phyloP scores from a whole-genome alignment of 2,329 filamentous ascomycete species.

The Claviceps paspali region DNA sequence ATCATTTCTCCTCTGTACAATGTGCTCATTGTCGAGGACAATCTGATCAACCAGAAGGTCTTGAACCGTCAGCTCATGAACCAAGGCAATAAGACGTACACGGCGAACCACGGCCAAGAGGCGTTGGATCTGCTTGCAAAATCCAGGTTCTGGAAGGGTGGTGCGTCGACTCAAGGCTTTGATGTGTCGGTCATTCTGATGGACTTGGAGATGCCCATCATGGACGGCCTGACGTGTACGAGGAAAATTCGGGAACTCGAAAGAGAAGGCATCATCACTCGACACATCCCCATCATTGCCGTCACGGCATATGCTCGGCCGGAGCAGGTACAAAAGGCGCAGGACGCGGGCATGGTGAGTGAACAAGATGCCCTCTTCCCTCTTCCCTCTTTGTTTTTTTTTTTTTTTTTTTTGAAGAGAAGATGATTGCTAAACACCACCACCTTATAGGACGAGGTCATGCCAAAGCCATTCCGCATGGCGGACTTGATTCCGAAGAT shows the following conservation, averaged over 20 bases:
- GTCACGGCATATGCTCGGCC: constrained; percentile 66
- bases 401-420: background rate
- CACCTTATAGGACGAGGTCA: constrained; percentile 3
- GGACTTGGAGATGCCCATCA: constrained; percentile 72
- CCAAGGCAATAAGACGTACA: constrained; percentile 41
- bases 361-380: no score
- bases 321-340: constrained; percentile 56
- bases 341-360: constrained; percentile 57
- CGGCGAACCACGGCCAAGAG: constrained; percentile 51
- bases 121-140: constrained; percentile 39
- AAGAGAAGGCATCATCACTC: constrained; percentile 39
- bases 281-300: constrained; percentile 60
- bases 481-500: constrained; percentile 5
- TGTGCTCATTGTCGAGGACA: constrained; percentile 51
- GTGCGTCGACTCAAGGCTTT: constrained; percentile 24
- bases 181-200: constrained; percentile 56
- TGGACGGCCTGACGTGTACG: constrained; percentile 67
- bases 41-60: constrained; percentile 50
- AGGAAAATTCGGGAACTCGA: constrained; percentile 54
- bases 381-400: no score
- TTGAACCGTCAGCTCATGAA: constrained; percentile 45
- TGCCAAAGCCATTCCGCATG: constrained; percentile 6
- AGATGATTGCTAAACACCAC: background rate
- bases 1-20: constrained; percentile 24
- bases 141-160: constrained; percentile 39